A percentile compares a stretch with the other conserved stretches of the same genome.
Evolutionary conservation across 2,329 filamentous ascomycete genomes (phyloP).

Genomic region (Alternaria novae-zelandiae): DNA sequence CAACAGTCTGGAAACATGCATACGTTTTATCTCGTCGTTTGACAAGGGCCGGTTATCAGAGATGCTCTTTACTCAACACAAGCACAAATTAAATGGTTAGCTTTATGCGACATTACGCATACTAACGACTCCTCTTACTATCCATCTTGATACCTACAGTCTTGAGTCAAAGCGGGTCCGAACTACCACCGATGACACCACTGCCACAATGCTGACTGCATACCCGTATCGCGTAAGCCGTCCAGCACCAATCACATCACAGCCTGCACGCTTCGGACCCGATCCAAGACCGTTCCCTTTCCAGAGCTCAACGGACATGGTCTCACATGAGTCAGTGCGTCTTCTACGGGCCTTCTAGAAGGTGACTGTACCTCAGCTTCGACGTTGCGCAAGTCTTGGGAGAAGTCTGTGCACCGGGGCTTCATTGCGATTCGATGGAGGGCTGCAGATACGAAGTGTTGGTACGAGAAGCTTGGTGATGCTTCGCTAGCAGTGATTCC

Average conservation of each 20-base stretch:
- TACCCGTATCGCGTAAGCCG: background rate
- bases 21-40: background rate
- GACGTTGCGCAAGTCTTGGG: background rate
- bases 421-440: background rate
- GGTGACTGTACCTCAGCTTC: background rate
- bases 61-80: background rate
- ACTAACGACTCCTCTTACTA: background rate
- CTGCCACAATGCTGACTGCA: background rate
- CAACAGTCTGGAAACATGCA: background rate
- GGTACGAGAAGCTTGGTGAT: background rate
- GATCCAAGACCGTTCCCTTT: background rate
- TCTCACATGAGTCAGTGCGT: background rate
- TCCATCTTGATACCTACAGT: background rate
- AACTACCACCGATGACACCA: background rate
- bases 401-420: background rate
- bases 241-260: background rate
- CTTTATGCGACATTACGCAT: background rate
- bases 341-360: slow-evolving; percentile 2
- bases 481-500: background rate
- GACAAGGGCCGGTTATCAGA: background rate
- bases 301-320: background rate
- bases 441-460: background rate
- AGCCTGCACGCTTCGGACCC: background rate
- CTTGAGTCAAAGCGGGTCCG: background rate
- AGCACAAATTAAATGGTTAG: background rate